Evolutionary conservation across 305 asterid genomes (phyloP), one percentile per base, ranked within the genome.

Genomic region (Caryopteris hybrid): DNA sequence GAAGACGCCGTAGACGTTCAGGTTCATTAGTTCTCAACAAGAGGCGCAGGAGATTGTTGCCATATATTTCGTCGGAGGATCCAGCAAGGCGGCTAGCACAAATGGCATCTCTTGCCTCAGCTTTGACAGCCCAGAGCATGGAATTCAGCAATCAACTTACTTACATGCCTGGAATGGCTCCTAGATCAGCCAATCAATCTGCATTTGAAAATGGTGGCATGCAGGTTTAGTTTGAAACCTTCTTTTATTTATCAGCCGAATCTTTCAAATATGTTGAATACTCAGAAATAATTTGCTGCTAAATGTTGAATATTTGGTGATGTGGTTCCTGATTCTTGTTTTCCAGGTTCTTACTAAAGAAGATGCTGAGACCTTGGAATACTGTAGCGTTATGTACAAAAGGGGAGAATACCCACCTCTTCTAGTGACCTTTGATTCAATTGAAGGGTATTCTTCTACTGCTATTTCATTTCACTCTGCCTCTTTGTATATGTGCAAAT

Each of bases 321-420:
- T 53, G 27, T 14, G 2, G 22, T 50, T 52, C 45, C 55, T 6
- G 11, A 59, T 39, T 52, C 48, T 54, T 59, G 51, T 60, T 25
- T 10, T 20, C 70, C 70, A 91, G 97, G 80, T 86, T 74, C 97
- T 91, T 57, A 66, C 86, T 1, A 91, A 84, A 79, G 93, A 85
- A 67, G 91, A 87, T 68, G 56, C 75, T 0, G 90, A 85, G 62
- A 91, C 96, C 23, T 65, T 91, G 73, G 76, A 80, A 46, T 69
- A 47, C 55, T 86, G 92, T 66, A 73, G 72, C 62, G 78, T 80
- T 68, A 91, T 91, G 97, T 65, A 61, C 72, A 78, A 31, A 73
- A 74, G 83, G 64, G 97, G 96, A 58, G 82, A 79, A 73, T 91
- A 79, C 60, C 96, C 97, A 29, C 97, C 97, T 61, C 93, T 91